Percentiles rank a stretch among this genome's conserved stretches.
Evolutionary conservation across 768 basidiomycete species (phyloP).

Genomic region (Lentinula sp.): DNA sequence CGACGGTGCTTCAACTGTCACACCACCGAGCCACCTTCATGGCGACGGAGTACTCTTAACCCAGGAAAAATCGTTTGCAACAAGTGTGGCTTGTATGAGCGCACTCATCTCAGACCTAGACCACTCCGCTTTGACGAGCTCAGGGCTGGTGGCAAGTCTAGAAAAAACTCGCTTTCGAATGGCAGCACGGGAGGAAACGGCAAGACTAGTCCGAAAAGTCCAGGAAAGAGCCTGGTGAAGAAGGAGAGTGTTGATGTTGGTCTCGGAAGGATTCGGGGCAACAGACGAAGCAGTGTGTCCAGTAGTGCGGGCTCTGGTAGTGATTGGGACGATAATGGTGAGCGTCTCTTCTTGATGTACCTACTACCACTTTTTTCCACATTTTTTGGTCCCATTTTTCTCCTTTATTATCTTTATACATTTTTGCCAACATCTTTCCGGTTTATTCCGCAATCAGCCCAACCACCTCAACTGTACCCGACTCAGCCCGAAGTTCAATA

Average conservation of each 20-base stretch:
- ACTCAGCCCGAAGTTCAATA: not conserved
- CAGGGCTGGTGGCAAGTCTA: slow-evolving; percentile 78
- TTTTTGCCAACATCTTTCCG: slow-evolving; percentile 12
- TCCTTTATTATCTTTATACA: slow-evolving; percentile 9
- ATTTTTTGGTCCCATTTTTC: slow-evolving; percentile 5
- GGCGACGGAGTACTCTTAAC: slow-evolving; percentile 84
- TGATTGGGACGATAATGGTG: slow-evolving; percentile 81
- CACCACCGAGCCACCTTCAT: slow-evolving; percentile 84
- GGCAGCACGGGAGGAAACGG: not conserved
- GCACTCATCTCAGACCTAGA: slow-evolving; percentile 77
- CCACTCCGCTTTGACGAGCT: slow-evolving; percentile 86
- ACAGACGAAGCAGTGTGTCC: not conserved
- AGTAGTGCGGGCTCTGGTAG: slow-evolving; percentile 45
- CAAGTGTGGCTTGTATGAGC: slow-evolving; percentile 89
- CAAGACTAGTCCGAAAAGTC: slow-evolving; percentile 1
- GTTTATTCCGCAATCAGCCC: not conserved
- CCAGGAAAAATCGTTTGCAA: slow-evolving; percentile 93
- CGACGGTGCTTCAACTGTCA: slow-evolving; percentile 89
- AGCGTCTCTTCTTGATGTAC: slow-evolving; percentile 18
- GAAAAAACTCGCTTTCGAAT: slow-evolving; percentile 38
- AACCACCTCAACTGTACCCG: not conserved
- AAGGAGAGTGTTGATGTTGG: slow-evolving; percentile 51
- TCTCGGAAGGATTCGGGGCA: not conserved
- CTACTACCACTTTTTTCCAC: not conserved
- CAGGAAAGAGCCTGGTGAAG: slow-evolving; percentile 36